Conservation (phyloP, 805 yeast species). For the Wickerhamomyces sydowiorum region DNA sequence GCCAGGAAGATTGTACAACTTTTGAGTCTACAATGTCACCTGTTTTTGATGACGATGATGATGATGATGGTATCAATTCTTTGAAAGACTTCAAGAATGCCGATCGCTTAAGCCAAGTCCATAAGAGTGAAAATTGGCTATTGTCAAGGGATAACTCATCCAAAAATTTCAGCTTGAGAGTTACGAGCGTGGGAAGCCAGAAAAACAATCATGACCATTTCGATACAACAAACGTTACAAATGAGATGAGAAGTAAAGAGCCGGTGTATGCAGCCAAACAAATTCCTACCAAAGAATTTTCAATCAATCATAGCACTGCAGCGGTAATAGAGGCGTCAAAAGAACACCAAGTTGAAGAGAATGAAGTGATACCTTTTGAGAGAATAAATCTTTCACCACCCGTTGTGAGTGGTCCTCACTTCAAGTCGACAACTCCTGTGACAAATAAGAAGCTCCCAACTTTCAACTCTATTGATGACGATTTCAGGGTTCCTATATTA, state of each 20-base stretch:
- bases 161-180: background rate
- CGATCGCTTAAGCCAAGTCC: slow-evolving; percentile 10
- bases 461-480: slow-evolving; percentile 15
- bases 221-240: too few species aligned
- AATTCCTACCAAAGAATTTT: too few species aligned
- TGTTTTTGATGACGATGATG: slow-evolving; percentile 16
- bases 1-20: slow-evolving; percentile 11
- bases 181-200: background rate
- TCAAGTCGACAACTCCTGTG: background rate
- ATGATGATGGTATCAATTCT: background rate
- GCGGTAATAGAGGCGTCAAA: too few species aligned
- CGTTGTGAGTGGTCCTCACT: too few species aligned
- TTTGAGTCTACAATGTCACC: slow-evolving; percentile 21
- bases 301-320: too few species aligned
- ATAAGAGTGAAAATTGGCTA: background rate
- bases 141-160: background rate
- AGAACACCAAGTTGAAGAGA: too few species aligned
- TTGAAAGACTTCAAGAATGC: background rate
- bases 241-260: too few species aligned
- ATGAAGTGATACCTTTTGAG: too few species aligned
- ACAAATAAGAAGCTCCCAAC: slow-evolving; percentile 5
- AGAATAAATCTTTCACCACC: too few species aligned
- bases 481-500: slow-evolving; percentile 15
- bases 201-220: background rate
- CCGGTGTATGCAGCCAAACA: too few species aligned